Base-by-base conservation (phyloP, 2,329 filamentous ascomycete species). In the Plenodomus biglobosus region DNA sequence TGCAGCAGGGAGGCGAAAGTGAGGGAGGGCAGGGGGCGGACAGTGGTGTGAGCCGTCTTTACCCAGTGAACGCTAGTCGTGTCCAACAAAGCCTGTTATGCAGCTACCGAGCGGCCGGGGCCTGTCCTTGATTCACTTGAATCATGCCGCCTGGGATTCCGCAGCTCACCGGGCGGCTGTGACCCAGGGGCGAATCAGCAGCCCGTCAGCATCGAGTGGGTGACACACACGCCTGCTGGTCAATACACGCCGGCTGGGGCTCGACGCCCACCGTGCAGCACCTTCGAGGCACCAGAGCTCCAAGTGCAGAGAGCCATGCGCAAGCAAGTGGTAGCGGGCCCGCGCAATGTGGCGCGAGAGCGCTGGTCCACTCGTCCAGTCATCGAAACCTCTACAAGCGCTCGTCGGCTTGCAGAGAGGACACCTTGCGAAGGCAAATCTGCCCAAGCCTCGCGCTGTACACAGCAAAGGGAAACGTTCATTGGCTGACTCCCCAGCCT, bases 191-290 rank as follows among this genome's bases (percentile, higher is more conserved):
- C 59, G 51, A 62, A 64, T 62, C 53, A 62, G 41, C 38, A 5
- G 44, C 20, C 46, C 24, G 52, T 53, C 52, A 54, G 54, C 53
- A 38, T 36, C 45, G 39, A 20, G 48, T 52, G 34, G 40, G 59
- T 62, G 56, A 63, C 62, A 62, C 62, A 65, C 58, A 38, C 52
- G 42, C 34, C 35, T 41, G 32, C 36, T 32, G 27, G 6, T 24
- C 22, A 24, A 15, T 11, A 32, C 27, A 32, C 8, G 27, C 27
- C 27, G 6, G 27, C 54, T 49, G 50, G 57, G 53, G 56, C 59
- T 61, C 60, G 62, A 65, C 50, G 62, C 61, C 55, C 58, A 53
- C 56, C 57, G 46, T 62, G 61, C 59, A 63, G 59, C 63, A 64
- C 56, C 56, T 54, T 64, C 51, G 57, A 64, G 50, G 51, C 53